Evolutionary conservation across 225 moss, liverwort and hornwort species (phyloP).

Genomic region (Pseudisothecium myosuroides): DNA sequence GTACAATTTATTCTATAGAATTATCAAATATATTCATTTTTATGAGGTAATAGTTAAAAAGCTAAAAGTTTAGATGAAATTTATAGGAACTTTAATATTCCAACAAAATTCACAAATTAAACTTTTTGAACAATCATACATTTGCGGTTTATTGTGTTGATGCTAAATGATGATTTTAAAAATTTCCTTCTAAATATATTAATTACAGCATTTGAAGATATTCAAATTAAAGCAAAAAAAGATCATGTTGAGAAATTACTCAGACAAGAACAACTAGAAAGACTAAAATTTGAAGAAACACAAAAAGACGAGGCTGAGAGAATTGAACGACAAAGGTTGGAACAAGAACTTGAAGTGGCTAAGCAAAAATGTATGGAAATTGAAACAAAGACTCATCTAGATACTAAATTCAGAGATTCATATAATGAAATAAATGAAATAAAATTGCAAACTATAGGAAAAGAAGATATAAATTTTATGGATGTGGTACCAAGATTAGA

Average conservation of each 20-base stretch:
- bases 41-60: neutral
- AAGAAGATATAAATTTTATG: neutral
- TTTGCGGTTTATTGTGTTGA: fast-evolving
- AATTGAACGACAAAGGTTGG: neutral
- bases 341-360: neutral
- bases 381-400: neutral
- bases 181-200: neutral
- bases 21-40: neutral
- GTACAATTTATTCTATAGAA: no score
- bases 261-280: neutral
- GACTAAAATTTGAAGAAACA: neutral
- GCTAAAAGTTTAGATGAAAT: neutral
- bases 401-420: neutral
- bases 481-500: neutral
- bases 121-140: neutral
- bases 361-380: neutral
- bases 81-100: no score
- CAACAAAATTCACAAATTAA: no score
- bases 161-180: no score
- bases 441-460: neutral
- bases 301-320: neutral
- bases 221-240: constrained; percentile 46
- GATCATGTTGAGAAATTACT: constrained; percentile 5
- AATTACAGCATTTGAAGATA: constrained; percentile 55
- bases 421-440: neutral